phyloP scores from a whole-genome alignment of 768 basidiomycete genomes.

The Paxillus involutus region DNA sequence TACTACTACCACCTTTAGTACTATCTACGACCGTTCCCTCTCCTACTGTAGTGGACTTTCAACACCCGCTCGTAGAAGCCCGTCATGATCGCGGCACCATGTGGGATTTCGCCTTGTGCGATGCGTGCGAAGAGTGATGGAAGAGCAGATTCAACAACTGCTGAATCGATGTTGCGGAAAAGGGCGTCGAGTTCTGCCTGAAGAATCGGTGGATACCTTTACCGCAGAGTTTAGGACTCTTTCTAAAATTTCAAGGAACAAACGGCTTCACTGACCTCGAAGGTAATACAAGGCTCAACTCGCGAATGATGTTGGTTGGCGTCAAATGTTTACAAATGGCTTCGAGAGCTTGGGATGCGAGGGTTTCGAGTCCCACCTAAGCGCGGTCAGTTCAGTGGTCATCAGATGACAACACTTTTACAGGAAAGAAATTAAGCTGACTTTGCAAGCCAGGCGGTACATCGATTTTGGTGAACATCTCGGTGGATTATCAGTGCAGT shows the following conservation, averaged over 20 bases:
- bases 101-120: conserved; percentile 5
- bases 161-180: conserved; percentile 6
- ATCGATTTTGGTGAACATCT: conserved; percentile 38
- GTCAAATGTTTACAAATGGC: conserved; percentile 16
- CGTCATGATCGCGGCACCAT: conserved; percentile 9
- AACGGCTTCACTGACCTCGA: conserved; percentile 2
- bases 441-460: conserved; percentile 37
- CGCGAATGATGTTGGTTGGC: conserved; percentile 22
- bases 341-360: conserved; percentile 17
- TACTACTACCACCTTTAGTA: no score
- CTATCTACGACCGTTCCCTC: no score
- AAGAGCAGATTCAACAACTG: background rate
- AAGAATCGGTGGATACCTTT: conserved; percentile 6
- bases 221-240: background rate
- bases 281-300: conserved; percentile 18
- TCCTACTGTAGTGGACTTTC: background rate
- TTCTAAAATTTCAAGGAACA: no score
- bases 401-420: background rate
- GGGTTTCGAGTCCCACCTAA: conserved; percentile 19
- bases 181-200: conserved; percentile 5
- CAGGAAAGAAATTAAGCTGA: background rate
- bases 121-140: conserved; percentile 5
- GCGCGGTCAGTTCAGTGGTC: background rate
- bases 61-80: conserved; percentile 3
- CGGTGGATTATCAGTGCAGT: background rate